Base-by-base conservation (phyloP, 495 filamentous ascomycete species). In the Hypoxylon fragiforme region DNA sequence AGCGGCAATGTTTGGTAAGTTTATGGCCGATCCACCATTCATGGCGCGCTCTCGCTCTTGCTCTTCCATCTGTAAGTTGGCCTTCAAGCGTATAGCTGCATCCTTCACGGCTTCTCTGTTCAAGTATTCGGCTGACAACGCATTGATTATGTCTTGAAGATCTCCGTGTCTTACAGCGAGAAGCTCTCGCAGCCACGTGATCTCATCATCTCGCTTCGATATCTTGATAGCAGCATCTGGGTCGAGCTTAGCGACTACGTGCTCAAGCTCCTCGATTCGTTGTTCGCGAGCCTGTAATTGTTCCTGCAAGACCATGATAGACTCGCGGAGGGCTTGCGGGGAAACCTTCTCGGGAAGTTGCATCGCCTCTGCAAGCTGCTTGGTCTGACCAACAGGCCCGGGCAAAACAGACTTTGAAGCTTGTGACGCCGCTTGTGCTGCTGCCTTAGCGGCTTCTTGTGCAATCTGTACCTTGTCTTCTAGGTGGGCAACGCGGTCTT, bases 41-140 rank as follows among this genome's bases (percentile, higher is more conserved):
- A 80, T 76, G 2, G 78, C 78, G 49, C 75, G 58, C 63, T 97
- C 95, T 14, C 87, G 87, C 67, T 95, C 94, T 64, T 96, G 90
- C 68, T 89, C 89, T 63, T 97, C 91, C 94, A 98, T 98, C 68
- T 97, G 89, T 13, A 98, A 79, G 62, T 94, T 97, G 14, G 95
- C 88, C 64, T 89, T 91, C 49, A 98, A 81, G 6, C 94, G 85
- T 58, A 97, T 96, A 24, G 91, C 90, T 7, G 91, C 89, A 67
- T 97, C 91, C 54, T 86, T 87, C 47, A 96, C 86, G 12, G 81
- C 78, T 52, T 88, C 80, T 26, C 80, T 78, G 72, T 97, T 85
- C 66, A 87, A 91, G 30, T 78, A 73, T 1, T 91, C 87, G 44
- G 84, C 73, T 7, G 85, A 84, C 22, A 97, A 78, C 9, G 85